Base-by-base conservation (phyloP, 176 grass and related monocot genomes). In the Lolium rigidum region DNA sequence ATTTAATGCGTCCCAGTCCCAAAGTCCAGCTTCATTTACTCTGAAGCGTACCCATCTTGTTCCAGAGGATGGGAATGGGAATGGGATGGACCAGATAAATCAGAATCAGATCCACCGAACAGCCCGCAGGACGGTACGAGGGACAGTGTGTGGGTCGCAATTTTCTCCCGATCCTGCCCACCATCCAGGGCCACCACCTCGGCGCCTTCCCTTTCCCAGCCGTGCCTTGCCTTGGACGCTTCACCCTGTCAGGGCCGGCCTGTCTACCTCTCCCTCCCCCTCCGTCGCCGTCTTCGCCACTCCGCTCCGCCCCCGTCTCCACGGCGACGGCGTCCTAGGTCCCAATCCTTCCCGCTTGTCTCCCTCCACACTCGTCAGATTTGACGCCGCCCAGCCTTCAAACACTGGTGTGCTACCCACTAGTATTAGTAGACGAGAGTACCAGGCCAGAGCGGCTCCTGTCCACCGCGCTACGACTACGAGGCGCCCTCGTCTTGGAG, bases 181-280 rank as follows among this genome's bases (percentile, higher is more conserved):
- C 28, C 28, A 31, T 31, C 28, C 28, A 31, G n/a, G 28, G 28
- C 28, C 28, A 31, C 31, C 66, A 46, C 55, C n/a, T 55, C 12
- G 21, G 18, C 62, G 13, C 28, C 28, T 65, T 7, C 24, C 22
- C 21, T 9, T 26, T 51, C 74, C 25, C 26, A 49, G 38, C 75
- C 68, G 82, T 85, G 68, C 69, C 82, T 85, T 89, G 68, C 69
- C 82, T 89, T 72, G 79, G 63, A 64, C 84, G 79, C 44, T 26
- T 72, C 66, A 26, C 49, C 72, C 46, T 62, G 65, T 35, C 31
- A 35, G 31, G 41, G 39, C 39, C 39, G 9, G 44, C 9, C 44
- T 46, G 44, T 3, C 39, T 41, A 1, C 2, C 70, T 41, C 37
- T 58, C 85, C 39, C 39, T 41, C 26, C 2, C 70, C 51, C 37